Evolutionary conservation across 495 filamentous ascomycete genomes (phyloP).

Genomic region (Neurospora sp.): DNA sequence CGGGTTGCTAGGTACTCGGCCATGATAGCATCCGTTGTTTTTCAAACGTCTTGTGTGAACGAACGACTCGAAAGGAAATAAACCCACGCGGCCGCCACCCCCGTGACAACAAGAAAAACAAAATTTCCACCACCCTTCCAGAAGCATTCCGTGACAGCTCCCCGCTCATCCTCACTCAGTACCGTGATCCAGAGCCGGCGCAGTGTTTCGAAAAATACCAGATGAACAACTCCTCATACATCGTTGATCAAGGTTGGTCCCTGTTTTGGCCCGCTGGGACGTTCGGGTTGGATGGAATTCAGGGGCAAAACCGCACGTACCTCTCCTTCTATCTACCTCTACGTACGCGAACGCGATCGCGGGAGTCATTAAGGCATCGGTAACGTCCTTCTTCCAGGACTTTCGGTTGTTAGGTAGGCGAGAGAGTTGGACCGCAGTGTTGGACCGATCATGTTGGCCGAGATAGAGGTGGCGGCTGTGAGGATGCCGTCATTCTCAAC

Average conservation of each 20-base stretch:
- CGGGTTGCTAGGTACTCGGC: too few species aligned
- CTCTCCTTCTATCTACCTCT: not conserved
- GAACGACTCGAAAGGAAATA: too few species aligned
- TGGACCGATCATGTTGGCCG: slow-evolving; percentile 70
- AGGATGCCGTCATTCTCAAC: slow-evolving; percentile 76
- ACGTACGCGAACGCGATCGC: slow-evolving; percentile 12
- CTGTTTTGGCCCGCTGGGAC: not conserved
- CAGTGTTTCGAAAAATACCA: not conserved
- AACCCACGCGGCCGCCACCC: too few species aligned
- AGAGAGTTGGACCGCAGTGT: slow-evolving; percentile 68
- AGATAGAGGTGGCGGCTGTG: slow-evolving; percentile 69
- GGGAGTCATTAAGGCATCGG: slow-evolving; percentile 84
- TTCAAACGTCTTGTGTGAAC: too few species aligned
- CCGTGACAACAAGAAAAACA: not conserved
- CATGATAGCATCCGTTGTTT: too few species aligned
- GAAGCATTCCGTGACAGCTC: not conserved
- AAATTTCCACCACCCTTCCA: not conserved
- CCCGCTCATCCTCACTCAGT: not conserved
- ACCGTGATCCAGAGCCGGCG: not conserved
- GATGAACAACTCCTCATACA: not conserved
- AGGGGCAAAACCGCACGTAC: not conserved
- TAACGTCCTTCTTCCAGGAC: slow-evolving; percentile 83
- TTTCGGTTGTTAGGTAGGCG: slow-evolving; percentile 71
- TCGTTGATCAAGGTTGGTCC: not conserved
- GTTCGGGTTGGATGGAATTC: not conserved